phyloP scores from a whole-genome alignment of 2,329 filamentous ascomycete genomes.

The Fusarium sp. region DNA sequence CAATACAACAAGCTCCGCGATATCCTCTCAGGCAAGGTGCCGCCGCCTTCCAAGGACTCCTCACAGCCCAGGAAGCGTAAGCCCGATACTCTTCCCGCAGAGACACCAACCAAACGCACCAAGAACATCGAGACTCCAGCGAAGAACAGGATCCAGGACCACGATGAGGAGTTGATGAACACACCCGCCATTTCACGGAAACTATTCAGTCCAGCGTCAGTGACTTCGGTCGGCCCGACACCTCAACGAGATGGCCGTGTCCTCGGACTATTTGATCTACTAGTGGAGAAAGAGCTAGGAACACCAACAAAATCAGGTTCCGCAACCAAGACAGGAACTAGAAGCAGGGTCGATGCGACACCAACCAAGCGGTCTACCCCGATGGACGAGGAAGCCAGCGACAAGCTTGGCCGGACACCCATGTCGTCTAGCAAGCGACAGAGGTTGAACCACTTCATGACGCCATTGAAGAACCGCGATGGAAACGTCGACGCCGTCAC shows the following conservation, averaged over 20 bases:
- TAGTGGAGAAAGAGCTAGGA: slow-evolving; percentile 60
- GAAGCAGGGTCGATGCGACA: slow-evolving; percentile 49
- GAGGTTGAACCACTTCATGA: slow-evolving; percentile 69
- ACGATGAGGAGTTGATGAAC: slow-evolving; percentile 56
- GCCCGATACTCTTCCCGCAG: slow-evolving; percentile 46
- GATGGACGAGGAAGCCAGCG: slow-evolving; percentile 42
- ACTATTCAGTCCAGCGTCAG: slow-evolving; percentile 66
- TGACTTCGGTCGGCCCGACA: slow-evolving; percentile 75
- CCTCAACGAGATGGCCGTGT: slow-evolving; percentile 80
- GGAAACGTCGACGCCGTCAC: slow-evolving; percentile 53
- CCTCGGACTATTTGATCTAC: slow-evolving; percentile 77
- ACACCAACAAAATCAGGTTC: slow-evolving; percentile 58
- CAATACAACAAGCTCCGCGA: slow-evolving; percentile 73
- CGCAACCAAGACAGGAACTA: slow-evolving; percentile 33
- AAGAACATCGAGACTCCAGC: slow-evolving; percentile 59
- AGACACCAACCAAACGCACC: slow-evolving; percentile 62
- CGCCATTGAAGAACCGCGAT: slow-evolving; percentile 64
- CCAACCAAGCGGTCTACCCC: slow-evolving; percentile 55
- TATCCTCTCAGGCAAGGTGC: slow-evolving; percentile 62
- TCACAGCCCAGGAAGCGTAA: slow-evolving; percentile 53
- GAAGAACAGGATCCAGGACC: slow-evolving; percentile 45
- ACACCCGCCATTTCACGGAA: slow-evolving; percentile 66
- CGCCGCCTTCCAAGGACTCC: slow-evolving; percentile 51
- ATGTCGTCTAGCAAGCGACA: slow-evolving; percentile 66
- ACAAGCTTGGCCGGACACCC: slow-evolving; percentile 57